Conservation (phyloP, 2,329 filamentous ascomycete species). For the Epichloe sp. region DNA sequence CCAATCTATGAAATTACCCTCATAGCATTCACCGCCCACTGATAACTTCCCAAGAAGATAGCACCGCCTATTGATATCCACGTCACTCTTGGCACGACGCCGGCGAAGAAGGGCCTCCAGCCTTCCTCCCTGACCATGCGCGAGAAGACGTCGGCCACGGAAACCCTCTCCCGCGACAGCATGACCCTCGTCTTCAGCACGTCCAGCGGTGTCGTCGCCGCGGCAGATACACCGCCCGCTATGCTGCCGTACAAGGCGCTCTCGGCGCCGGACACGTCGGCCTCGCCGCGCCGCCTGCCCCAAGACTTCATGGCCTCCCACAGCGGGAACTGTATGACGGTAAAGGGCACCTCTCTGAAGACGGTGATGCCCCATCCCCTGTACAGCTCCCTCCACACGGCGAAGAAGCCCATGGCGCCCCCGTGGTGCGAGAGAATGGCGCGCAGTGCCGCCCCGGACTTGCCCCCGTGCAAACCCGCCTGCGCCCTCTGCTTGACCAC, state of each 20-base stretch:
- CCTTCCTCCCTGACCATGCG: constrained; percentile 54
- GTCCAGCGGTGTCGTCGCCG: constrained; percentile 81
- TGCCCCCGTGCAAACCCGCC: constrained; percentile 66
- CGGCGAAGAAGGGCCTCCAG: constrained; percentile 57
- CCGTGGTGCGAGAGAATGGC: constrained; percentile 49
- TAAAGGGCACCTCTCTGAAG: constrained; percentile 92
- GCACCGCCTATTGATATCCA: constrained; percentile 95
- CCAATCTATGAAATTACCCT: constrained; percentile 11
- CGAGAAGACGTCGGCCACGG: constrained; percentile 44
- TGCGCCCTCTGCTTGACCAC: constrained; percentile 96
- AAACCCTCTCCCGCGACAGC: constrained; percentile 60
- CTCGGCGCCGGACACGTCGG: constrained; percentile 55
- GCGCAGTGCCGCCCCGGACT: constrained; percentile 50
- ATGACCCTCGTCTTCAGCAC: constrained; percentile 96
- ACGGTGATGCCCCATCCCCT: constrained; percentile 87
- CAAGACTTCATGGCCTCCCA: constrained; percentile 87
- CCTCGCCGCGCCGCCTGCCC: constrained; percentile 16
- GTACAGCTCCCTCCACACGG: constrained; percentile 76
- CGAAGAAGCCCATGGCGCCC: constrained; percentile 26
- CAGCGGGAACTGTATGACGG: constrained; percentile 90
- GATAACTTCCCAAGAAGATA: constrained; percentile 88
- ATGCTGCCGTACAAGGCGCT: constrained; percentile 76
- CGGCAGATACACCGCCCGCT: constrained; percentile 75
- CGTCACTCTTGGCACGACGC: constrained; percentile 67
- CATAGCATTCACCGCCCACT: constrained; percentile 71